Conservation (phyloP, 2,329 filamentous ascomycete species). For the Emmonsiellopsis sp. region DNA sequence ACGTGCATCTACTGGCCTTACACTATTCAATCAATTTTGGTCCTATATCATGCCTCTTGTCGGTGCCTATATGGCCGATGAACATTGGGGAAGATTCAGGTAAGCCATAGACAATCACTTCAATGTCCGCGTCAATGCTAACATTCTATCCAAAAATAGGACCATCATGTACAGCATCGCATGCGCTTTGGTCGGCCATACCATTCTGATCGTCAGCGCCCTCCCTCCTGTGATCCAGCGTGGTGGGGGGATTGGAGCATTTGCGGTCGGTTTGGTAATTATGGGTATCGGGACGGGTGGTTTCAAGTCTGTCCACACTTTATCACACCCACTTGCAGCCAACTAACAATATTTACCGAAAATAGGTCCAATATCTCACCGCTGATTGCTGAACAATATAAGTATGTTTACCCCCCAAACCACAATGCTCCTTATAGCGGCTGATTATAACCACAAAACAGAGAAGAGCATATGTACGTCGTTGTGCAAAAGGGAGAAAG, state of each 20-base stretch:
- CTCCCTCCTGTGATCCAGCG: conserved; percentile 53
- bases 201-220: conserved; percentile 57
- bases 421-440: too few species aligned
- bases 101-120: conserved; percentile 28
- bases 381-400: conserved; percentile 59
- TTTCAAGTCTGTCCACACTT: conserved; percentile 49
- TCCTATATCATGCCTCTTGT: conserved; percentile 52
- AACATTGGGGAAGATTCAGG: conserved; percentile 51
- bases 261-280: conserved; percentile 56
- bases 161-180: conserved; percentile 59
- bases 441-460: conserved; percentile 23
- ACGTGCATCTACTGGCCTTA: conserved; percentile 44
- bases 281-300: conserved; percentile 69
- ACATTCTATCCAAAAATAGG: too few species aligned
- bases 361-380: conserved; percentile 58
- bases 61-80: conserved; percentile 56
- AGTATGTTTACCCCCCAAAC: too few species aligned
- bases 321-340: not conserved
- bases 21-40: conserved; percentile 53
- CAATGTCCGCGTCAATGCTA: conserved; percentile 21
- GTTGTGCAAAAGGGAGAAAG: conserved; percentile 51
- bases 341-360: not conserved
- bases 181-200: conserved; percentile 57
- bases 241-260: conserved; percentile 53
- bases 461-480: conserved; percentile 49